phyloP scores from a whole-genome alignment of 129 eudicot species.

The Centella asiatica region DNA sequence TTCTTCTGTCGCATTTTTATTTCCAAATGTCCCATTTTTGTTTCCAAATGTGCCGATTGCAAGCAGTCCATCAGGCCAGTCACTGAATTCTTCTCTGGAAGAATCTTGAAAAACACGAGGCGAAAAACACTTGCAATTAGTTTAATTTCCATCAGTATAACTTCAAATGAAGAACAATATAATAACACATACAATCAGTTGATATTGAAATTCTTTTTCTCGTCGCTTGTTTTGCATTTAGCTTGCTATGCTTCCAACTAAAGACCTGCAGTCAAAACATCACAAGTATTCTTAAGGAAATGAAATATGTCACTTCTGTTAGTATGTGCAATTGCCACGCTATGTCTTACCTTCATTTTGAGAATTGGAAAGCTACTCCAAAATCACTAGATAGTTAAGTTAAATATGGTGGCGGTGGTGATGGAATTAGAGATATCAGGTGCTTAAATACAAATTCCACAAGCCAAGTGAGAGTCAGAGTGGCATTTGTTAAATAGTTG shows the following conservation, averaged over 20 bases:
- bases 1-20: slow-evolving; percentile 22
- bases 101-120: slow-evolving; percentile 18
- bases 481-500: slow-evolving; percentile 11
- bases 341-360: slow-evolving; percentile 13
- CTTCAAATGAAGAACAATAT: neutral
- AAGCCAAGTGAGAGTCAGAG: slow-evolving; percentile 13
- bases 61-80: slow-evolving; percentile 76
- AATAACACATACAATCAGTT: slow-evolving; percentile 18
- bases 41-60: slow-evolving; percentile 80
- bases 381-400: neutral
- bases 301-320: slow-evolving; percentile 4
- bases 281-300: neutral
- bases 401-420: slow-evolving; percentile 3
- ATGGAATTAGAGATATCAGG: neutral
- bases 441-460: slow-evolving; percentile 17
- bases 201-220: slow-evolving; percentile 12
- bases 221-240: slow-evolving; percentile 21
- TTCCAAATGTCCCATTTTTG: slow-evolving; percentile 65
- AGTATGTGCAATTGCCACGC: neutral
- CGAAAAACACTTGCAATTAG: neutral
- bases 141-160: neutral
- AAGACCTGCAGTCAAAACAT: slow-evolving; percentile 29
- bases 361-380: slow-evolving; percentile 3
- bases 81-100: slow-evolving; percentile 62
- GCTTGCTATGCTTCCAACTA: slow-evolving; percentile 47